Evolutionary conservation across 1,284 basidiomycete species (phyloP).

Genomic region (Moesziomyces parantarcticus): DNA sequence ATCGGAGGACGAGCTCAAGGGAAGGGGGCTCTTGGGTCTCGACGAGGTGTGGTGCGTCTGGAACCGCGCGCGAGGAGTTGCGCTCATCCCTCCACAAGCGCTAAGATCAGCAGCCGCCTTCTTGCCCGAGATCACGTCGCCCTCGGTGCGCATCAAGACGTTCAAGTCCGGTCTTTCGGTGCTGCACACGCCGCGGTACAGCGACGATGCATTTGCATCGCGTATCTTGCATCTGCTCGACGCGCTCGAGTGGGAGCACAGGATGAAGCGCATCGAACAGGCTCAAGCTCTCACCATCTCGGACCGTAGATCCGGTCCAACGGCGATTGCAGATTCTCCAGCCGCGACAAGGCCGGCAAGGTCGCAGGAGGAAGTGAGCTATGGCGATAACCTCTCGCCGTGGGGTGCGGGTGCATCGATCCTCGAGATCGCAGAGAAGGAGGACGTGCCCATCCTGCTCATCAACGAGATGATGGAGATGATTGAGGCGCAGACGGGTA

Average conservation of each 20-base stretch:
- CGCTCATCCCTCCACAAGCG: constrained; percentile 86
- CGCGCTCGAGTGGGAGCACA: constrained; percentile 42
- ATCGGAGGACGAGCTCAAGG: constrained; percentile 23
- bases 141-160: constrained; percentile 76
- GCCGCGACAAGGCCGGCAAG: not conserved
- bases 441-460: constrained; percentile 53
- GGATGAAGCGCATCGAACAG: constrained; percentile 40
- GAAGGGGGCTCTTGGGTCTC: constrained; percentile 76
- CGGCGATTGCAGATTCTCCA: not conserved
- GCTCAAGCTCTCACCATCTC: constrained; percentile 33
- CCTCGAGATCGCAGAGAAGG: constrained; percentile 53
- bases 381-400: constrained; percentile 36
- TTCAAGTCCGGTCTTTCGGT: constrained; percentile 82
- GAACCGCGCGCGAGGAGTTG: constrained; percentile 91
- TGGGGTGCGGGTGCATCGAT: constrained; percentile 51
- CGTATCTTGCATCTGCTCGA: constrained; percentile 51
- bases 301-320: constrained; percentile 1
- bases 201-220: constrained; percentile 47
- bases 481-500: constrained; percentile 44
- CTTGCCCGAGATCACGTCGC: constrained; percentile 77
- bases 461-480: constrained; percentile 58
- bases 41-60: constrained; percentile 98
- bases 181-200: constrained; percentile 79
- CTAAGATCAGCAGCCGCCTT: constrained; percentile 79
- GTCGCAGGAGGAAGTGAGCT: constrained; percentile 21